Evolutionary conservation across 495 filamentous ascomycete genomes (phyloP).

Genomic region (Podospora anserina): DNA sequence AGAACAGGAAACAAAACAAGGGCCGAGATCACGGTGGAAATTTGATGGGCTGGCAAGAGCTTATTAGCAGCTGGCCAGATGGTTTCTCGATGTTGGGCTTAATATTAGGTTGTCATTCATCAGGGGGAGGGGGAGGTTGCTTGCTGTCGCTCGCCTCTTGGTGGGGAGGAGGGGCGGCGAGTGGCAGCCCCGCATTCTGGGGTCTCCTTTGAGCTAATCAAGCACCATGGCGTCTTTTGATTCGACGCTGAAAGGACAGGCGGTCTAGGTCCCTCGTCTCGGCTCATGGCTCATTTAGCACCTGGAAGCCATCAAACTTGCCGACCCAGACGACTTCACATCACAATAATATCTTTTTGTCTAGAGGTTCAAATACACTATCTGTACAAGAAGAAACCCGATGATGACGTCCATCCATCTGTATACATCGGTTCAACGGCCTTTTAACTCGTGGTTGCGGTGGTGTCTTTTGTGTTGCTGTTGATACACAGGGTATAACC

Average conservation of each 20-base stretch:
- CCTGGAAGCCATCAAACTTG: not conserved
- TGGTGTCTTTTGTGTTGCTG: not conserved
- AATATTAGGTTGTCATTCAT: conserved; percentile 15
- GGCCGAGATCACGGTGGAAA: not conserved
- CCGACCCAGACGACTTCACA: not conserved
- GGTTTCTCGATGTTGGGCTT: conserved; percentile 13
- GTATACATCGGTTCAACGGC: not conserved
- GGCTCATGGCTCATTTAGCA: conserved; percentile 22
- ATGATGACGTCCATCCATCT: not conserved
- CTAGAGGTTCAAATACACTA: conserved; percentile 23
- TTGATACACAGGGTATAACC: not conserved
- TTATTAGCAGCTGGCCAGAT: not conserved
- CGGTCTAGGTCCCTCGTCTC: conserved; percentile 30
- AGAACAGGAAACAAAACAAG: not conserved
- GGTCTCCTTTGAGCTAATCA: conserved; percentile 23
- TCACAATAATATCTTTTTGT: conserved; percentile 1
- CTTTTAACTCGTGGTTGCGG: not conserved
- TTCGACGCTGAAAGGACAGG: conserved; percentile 27
- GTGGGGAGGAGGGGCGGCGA: conserved; percentile 19
- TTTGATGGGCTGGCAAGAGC: conserved; percentile 1
- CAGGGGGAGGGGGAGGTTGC: not conserved
- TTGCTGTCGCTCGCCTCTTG: conserved; percentile 17
- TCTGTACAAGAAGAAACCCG: conserved; percentile 22
- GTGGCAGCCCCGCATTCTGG: conserved; percentile 26
- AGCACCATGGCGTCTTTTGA: conserved; percentile 20